Evolutionary conservation across 1,284 basidiomycete species (phyloP), one percentile per base, ranked within the genome.

Genomic region (Ustilago lituana): DNA sequence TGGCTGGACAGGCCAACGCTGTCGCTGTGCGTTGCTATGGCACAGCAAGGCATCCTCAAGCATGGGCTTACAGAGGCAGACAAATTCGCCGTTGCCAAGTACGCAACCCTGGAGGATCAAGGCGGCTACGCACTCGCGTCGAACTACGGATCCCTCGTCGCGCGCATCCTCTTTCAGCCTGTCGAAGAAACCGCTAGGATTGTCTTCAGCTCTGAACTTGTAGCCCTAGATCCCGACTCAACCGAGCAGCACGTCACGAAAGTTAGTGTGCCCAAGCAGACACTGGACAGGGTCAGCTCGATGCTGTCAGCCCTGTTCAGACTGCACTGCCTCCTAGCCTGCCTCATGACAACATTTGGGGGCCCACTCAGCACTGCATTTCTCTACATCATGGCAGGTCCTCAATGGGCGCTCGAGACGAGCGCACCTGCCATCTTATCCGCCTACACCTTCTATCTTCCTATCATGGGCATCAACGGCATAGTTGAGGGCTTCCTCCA

Each of bases 31-130:
- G 82, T 87, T 51, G 91, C 90, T 0, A 92, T 98, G 87, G 92
- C 90, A 5, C 86, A 85, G 6, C 94, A 97, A 82, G 92, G 91
- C 2, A 74, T 96, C 3, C 86, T 98, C 73, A 98, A 98, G 82
- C 94, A 98, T 79, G 86, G 95, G 66, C 85, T 99, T 26, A 98
- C 94, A 0, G 96, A 98, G 81, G 93, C 92, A 10, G 96, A 99
- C 83, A 93, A 96, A 75, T 85, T 98, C 43, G 80, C 80, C 4
- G 66, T 81, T 3, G 73, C 78, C 20, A 67, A 51, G 12, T 58
- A 76, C 39, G 73, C 76, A 11, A 50, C 59, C 4, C 63, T 82
- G 4, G 74, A 70, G 15, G 73, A 81, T 32, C 80, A 82, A 37
- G 80, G 80, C 29, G 80, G 77, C 8, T 82, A 82, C 47, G 80